Evolutionary conservation across 225 moss, liverwort and hornwort species (phyloP), one percentile per base, ranked within the genome.

Genomic region (Lunularia cruciata): DNA sequence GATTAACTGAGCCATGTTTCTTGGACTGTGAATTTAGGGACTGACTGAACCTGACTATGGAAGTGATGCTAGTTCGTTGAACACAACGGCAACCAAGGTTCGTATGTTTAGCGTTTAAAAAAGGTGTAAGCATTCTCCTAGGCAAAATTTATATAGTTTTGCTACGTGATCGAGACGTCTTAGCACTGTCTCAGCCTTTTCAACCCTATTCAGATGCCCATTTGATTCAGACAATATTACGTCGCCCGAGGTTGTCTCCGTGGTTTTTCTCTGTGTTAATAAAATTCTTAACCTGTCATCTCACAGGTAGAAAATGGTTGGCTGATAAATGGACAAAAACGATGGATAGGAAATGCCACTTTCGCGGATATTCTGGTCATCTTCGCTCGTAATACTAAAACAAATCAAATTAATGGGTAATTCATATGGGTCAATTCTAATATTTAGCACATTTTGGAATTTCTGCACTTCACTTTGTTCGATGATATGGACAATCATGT

Each of bases 261-360:
- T n/a, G n/a, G n/a, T n/a, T n/a, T n/a, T n/a, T n/a, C n/a, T n/a
- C n/a, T n/a, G n/a, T n/a, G n/a, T n/a, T n/a, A n/a, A n/a, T n/a
- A n/a, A n/a, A n/a, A n/a, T n/a, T n/a, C n/a, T n/a, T n/a, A n/a
- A n/a, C n/a, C n/a, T 75, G 34, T 36, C 34, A 43, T 60, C 34
- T 33, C 19, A 46, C 75, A 98, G 93, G 91, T 98, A 34, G 91
- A 87, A 69, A 93, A 89, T 40, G 98, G 98, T 15, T 98, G 98
- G 98, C 69, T 63, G 51, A 76, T 98, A 48, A 91, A 83, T 75
- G 98, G 98, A 39, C 93, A 98, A 72, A 98, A 98, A 60, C 73
- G 91, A 42, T 98, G 93, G 98, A 98, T 93, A 59, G 93, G 98
- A 16, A 98, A 98, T 73, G 86, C 86, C 67, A 98, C 93, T 63